phyloP scores from a whole-genome alignment of 2,329 filamentous ascomycete genomes.

The Penicillium sp. region DNA sequence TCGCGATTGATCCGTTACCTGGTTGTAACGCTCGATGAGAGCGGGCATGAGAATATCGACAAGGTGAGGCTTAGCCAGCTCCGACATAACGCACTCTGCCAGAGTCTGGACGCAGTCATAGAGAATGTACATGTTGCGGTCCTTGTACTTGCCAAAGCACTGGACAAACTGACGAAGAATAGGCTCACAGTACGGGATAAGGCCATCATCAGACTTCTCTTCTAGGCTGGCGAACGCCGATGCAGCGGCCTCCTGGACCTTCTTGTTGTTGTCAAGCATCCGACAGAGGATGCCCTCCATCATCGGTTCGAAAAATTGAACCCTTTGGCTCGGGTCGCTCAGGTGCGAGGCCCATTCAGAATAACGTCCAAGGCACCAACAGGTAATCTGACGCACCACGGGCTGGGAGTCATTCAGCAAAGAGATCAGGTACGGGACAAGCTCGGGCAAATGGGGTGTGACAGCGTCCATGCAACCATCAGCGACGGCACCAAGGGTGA shows the following conservation, averaged over 20 bases:
- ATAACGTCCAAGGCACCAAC: conserved; percentile 94
- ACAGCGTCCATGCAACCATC: conserved; percentile 93
- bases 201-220: conserved; percentile 80
- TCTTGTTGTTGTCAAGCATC: conserved; percentile 98
- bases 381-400: conserved; percentile 93
- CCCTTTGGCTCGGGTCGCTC: conserved; percentile 66
- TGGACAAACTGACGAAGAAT: conserved; percentile 91
- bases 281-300: conserved; percentile 94
- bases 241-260: conserved; percentile 93
- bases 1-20: conserved; percentile 82
- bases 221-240: conserved; percentile 96
- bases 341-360: conserved; percentile 88
- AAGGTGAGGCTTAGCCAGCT: conserved; percentile 79
- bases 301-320: conserved; percentile 87
- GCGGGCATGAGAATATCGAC: conserved; percentile 89
- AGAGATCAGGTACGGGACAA: conserved; percentile 87
- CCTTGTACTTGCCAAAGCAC: conserved; percentile 95
- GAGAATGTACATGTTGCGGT: conserved; percentile 97
- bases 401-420: conserved; percentile 84
- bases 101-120: conserved; percentile 98
- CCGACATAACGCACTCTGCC: conserved; percentile 84
- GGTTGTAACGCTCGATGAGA: conserved; percentile 84
- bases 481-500: conserved; percentile 91
- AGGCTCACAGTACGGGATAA: conserved; percentile 84
- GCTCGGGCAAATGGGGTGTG: conserved; percentile 83